Evolutionary conservation across 768 basidiomycete genomes (phyloP).

Genomic region (Boletales sp.): DNA sequence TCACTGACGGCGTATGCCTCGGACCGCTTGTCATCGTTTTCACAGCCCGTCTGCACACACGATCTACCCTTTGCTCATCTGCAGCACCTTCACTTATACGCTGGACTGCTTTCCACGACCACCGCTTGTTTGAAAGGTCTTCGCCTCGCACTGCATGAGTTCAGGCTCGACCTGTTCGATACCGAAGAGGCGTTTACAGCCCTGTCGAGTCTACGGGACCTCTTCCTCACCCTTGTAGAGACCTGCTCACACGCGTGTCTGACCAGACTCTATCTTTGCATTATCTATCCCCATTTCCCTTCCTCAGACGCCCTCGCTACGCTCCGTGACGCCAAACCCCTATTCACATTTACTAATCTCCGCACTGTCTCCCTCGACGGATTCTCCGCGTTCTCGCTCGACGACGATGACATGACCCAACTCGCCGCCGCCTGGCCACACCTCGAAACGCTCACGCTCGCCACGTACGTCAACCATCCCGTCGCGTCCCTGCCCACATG

Average conservation of each 20-base stretch:
- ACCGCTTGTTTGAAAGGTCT: slow-evolving; percentile 7
- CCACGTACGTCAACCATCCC: slow-evolving; percentile 13
- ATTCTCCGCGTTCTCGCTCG: slow-evolving; percentile 10
- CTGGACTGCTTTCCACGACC: slow-evolving; percentile 8
- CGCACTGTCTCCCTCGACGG: slow-evolving; percentile 16
- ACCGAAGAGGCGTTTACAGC: slow-evolving; percentile 8
- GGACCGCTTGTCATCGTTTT: slow-evolving; percentile 7
- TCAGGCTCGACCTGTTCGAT: slow-evolving; percentile 22
- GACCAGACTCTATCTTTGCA: slow-evolving; percentile 8
- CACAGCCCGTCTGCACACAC: not conserved
- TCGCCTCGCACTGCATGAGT: slow-evolving; percentile 12
- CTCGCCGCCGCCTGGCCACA: slow-evolving; percentile 20
- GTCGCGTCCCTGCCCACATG: slow-evolving; percentile 19
- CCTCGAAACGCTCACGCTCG: slow-evolving; percentile 17
- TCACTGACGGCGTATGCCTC: slow-evolving; percentile 16
- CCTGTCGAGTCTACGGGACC: slow-evolving; percentile 5
- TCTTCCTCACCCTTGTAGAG: slow-evolving; percentile 8
- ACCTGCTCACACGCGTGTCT: slow-evolving; percentile 14
- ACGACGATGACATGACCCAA: slow-evolving; percentile 13
- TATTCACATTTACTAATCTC: slow-evolving; percentile 13
- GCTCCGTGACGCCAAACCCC: slow-evolving; percentile 11
- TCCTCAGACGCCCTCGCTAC: not conserved
- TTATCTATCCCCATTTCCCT: slow-evolving; percentile 12
- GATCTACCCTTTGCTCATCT: slow-evolving; percentile 8
- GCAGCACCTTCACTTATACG: slow-evolving; percentile 18